These are phyloP conservation scores for Paramyrothecium sp. DNA, from an alignment of 2,329 filamentous ascomycete genomes.

Conservation along the genomic window DNA sequence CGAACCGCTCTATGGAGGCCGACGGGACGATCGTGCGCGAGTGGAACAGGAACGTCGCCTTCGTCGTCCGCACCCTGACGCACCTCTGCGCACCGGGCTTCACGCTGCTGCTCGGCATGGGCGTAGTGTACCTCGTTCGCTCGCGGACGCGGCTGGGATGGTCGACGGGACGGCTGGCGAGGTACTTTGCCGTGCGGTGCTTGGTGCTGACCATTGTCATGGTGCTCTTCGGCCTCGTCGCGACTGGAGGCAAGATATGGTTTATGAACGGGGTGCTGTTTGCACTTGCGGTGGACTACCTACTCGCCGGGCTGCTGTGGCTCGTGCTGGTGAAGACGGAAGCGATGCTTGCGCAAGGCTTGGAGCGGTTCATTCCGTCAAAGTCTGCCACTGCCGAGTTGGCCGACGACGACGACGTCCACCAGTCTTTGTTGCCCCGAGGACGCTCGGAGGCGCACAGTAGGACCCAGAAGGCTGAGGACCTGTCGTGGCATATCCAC, in stretches of 20 bases:
- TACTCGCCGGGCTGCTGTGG: slow-evolving; percentile 42
- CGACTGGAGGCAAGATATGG: slow-evolving; percentile 34
- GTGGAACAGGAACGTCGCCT: slow-evolving; percentile 37
- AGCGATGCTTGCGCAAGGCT: slow-evolving; percentile 20
- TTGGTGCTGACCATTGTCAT: slow-evolving; percentile 32
- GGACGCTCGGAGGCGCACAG: slow-evolving; percentile 1
- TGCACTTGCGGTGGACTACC: slow-evolving; percentile 42
- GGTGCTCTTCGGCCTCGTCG: slow-evolving; percentile 25
- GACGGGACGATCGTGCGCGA: slow-evolving; percentile 30
- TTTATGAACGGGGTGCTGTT: slow-evolving; percentile 43
- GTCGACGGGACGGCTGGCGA: slow-evolving; percentile 28
- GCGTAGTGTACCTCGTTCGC: slow-evolving; percentile 42
- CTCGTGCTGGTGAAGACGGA: slow-evolving; percentile 33
- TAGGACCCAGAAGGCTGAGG: slow-evolving; percentile 5
- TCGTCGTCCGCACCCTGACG: slow-evolving; percentile 37
- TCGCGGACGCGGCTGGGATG: slow-evolving; percentile 39
- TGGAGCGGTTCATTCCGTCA: slow-evolving; percentile 15
- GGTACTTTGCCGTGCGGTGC: slow-evolving; percentile 37
- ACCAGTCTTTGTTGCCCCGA: slow-evolving; percentile 26
- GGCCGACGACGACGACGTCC: slow-evolving; percentile 19
- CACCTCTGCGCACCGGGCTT: slow-evolving; percentile 46
- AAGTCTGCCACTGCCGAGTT: slow-evolving; percentile 2
- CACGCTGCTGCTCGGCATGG: slow-evolving; percentile 43
- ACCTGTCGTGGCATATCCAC: slow-evolving; percentile 38
- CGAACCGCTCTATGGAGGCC: slow-evolving; percentile 29